Evolutionary conservation across 768 basidiomycete genomes (phyloP).

Genomic region (Mycena galopus): DNA sequence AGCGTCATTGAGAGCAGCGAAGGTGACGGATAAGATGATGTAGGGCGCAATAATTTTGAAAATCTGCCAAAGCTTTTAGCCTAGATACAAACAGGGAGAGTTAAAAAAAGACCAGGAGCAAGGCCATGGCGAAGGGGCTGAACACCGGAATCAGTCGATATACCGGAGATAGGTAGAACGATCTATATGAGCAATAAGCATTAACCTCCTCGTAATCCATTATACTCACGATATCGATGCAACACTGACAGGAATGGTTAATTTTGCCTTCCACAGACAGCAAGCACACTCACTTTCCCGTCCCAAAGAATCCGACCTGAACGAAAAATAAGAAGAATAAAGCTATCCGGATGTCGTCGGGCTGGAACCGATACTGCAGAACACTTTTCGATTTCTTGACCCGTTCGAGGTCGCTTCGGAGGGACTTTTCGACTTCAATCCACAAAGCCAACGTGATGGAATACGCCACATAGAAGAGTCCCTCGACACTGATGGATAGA

Average conservation of each 20-base stretch:
- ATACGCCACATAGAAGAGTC: constrained; percentile 83
- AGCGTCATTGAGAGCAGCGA: constrained; percentile 76
- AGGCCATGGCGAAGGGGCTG: constrained; percentile 86
- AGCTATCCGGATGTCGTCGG: constrained; percentile 79
- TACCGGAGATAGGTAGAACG: constrained; percentile 90
- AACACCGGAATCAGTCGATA: constrained; percentile 90
- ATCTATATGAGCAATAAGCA: constrained; percentile 55
- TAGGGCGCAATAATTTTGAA: constrained; percentile 90
- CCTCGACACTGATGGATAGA: constrained; percentile 86
- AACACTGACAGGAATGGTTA: constrained; percentile 58
- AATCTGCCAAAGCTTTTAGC: constrained; percentile 55
- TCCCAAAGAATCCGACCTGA: constrained; percentile 89
- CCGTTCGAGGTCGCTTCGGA: constrained; percentile 37
- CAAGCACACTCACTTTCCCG: constrained; percentile 73
- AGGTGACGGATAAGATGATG: constrained; percentile 76
- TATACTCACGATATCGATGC: constrained; percentile 83
- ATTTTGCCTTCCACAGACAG: background rate
- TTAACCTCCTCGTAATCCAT: background rate
- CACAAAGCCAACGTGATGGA: constrained; percentile 72
- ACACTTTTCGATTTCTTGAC: constrained; percentile 33
- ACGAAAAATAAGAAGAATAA: constrained; percentile 90
- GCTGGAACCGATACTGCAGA: constrained; percentile 57
- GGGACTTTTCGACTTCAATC: constrained; percentile 70
- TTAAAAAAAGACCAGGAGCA: constrained; percentile 67
- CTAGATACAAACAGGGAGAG: background rate